Evolutionary conservation across 1,284 basidiomycete genomes (phyloP).

Genomic region (Ceratorhiza oryzae-sativae): DNA sequence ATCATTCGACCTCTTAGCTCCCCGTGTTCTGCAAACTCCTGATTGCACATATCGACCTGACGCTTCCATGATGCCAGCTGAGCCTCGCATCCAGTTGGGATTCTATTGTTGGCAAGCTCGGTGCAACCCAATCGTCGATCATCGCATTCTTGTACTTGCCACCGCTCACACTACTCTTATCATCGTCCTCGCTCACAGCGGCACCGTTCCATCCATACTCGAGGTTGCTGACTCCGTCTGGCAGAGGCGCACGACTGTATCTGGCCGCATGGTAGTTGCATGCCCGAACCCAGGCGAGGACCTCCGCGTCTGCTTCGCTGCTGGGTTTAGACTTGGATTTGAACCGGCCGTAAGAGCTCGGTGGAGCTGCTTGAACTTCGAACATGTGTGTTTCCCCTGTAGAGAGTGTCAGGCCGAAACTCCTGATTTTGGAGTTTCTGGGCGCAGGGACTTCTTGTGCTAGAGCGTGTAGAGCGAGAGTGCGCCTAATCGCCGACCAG

Average conservation of each 20-base stretch:
- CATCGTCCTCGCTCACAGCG: constrained; percentile 9
- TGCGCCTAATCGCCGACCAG: constrained; percentile 15
- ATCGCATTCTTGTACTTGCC: neutral
- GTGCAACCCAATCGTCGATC: constrained; percentile 38
- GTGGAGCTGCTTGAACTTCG: constrained; percentile 16
- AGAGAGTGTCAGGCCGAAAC: constrained; percentile 34
- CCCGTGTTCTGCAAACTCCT: constrained; percentile 35
- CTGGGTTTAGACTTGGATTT: constrained; percentile 29
- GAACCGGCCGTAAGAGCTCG: neutral
- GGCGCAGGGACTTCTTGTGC: constrained; percentile 32
- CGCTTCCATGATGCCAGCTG: constrained; percentile 26
- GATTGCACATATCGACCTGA: constrained; percentile 23
- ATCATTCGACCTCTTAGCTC: constrained; percentile 36
- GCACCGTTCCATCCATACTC: constrained; percentile 38
- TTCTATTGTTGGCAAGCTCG: constrained; percentile 3
- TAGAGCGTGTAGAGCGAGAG: constrained; percentile 27
- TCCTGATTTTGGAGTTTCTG: constrained; percentile 26
- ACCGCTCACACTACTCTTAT: constrained; percentile 16
- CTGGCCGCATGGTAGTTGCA: constrained; percentile 39
- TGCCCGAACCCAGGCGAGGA: constrained; percentile 30
- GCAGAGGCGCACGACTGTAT: constrained; percentile 34
- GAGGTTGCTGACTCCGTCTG: constrained; percentile 33
- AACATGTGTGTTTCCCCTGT: constrained; percentile 37
- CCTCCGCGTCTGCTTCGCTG: constrained; percentile 25
- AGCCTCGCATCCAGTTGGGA: constrained; percentile 4